phyloP scores from a whole-genome alignment of 106 monocot genomes.

The Platanthera zijinensis region DNA sequence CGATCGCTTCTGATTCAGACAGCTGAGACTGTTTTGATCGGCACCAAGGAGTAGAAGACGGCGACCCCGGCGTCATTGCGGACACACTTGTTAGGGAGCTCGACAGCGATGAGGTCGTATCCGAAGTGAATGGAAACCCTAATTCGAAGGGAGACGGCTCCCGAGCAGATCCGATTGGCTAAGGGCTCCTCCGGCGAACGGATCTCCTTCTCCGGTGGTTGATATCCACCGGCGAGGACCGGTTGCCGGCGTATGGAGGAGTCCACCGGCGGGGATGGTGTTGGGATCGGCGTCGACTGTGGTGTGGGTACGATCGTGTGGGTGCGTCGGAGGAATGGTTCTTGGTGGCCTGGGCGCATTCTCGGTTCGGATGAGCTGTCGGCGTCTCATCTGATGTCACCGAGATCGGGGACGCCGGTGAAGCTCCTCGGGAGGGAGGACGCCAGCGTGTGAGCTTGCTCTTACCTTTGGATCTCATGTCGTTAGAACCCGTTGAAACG shows the following conservation, averaged over 20 bases:
- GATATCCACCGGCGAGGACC: not conserved
- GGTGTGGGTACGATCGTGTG: slow-evolving; percentile 36
- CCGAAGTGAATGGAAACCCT: slow-evolving; percentile 10
- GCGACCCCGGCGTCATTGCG: not conserved
- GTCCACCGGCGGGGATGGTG: slow-evolving; percentile 15
- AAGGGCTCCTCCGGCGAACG: not conserved
- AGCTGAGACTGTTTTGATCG: slow-evolving; percentile 4
- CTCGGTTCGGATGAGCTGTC: slow-evolving; percentile 24
- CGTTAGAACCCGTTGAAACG: not conserved
- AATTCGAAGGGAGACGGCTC: not conserved
- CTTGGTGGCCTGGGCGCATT: slow-evolving; percentile 41
- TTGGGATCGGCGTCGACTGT: slow-evolving; percentile 20
- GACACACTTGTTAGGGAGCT: not conserved
- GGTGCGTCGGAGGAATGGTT: slow-evolving; percentile 43
- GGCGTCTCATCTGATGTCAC: slow-evolving; percentile 24
- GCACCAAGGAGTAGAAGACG: slow-evolving; percentile 4
- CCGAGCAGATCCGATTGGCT: slow-evolving; percentile 10
- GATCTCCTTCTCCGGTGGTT: slow-evolving; percentile 2
- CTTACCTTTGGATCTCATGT: slow-evolving; percentile 1
- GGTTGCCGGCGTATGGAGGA: slow-evolving; percentile 13
- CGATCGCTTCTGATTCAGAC: slow-evolving; percentile 7
- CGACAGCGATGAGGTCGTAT: not conserved
- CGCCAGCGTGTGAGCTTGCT: slow-evolving; percentile 23
- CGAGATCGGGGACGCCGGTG: slow-evolving; percentile 25
- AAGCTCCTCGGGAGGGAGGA: slow-evolving; percentile 24